phyloP scores from a whole-genome alignment of 2,329 filamentous ascomycete genomes.

The Dothideomycetes sp. region DNA sequence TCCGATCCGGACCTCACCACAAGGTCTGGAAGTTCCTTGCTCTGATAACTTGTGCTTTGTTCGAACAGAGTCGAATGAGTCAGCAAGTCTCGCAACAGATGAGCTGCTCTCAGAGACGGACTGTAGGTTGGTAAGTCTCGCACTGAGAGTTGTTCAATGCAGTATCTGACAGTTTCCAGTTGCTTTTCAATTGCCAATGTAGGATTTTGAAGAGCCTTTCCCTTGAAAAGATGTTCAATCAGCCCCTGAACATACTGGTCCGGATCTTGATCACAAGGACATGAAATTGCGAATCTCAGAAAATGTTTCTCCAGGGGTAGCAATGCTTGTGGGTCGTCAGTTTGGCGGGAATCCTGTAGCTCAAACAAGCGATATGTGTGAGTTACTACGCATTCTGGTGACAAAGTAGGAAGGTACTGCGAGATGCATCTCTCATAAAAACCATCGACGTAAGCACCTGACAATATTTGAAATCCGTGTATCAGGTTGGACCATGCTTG shows the following conservation, averaged over 20 bases:
- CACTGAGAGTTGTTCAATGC: slow-evolving; percentile 53
- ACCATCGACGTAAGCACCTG: too few relatives aligned
- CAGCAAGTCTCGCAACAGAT: neutral
- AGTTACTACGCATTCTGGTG: slow-evolving; percentile 49
- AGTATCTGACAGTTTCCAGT: slow-evolving; percentile 60
- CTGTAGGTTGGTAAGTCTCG: too few relatives aligned
- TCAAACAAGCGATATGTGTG: neutral
- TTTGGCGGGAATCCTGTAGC: neutral
- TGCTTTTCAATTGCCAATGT: neutral
- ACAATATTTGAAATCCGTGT: slow-evolving; percentile 35
- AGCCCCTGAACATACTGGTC: neutral
- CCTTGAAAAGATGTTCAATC: neutral
- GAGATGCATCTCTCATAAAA: slow-evolving; percentile 43
- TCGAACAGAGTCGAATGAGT: neutral
- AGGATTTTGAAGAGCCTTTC: slow-evolving; percentile 1
- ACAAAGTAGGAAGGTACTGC: slow-evolving; percentile 49
- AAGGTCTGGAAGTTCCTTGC: neutral
- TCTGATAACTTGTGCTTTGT: neutral
- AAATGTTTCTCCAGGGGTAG: neutral
- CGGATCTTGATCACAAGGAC: neutral
- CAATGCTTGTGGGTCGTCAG: neutral
- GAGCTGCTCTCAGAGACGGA: neutral
- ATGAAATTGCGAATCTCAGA: slow-evolving; percentile 1
- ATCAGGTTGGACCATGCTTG: slow-evolving; percentile 62
- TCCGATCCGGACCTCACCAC: too few relatives aligned